A percentile compares a stretch with the other conserved stretches of the same genome.
These are phyloP conservation scores for Asparagopsis taxiformis DNA, from an alignment of 31 red algal genomes.

Conservation along the genomic window DNA sequence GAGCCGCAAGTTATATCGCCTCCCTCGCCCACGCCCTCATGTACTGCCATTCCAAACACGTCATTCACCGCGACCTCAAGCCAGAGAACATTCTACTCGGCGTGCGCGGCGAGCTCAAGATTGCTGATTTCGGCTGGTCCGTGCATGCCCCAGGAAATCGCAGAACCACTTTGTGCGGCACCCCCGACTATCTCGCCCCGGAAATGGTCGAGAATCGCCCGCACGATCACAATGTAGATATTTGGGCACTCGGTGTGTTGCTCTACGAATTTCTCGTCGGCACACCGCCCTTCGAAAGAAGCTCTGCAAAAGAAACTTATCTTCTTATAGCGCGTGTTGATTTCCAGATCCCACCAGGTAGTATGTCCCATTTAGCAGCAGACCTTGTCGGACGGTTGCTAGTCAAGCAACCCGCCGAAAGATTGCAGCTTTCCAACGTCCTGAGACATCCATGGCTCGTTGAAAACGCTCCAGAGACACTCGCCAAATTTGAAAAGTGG, in stretches of 20 bases:
- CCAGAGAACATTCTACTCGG: slow-evolving; percentile 96
- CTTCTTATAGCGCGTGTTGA: slow-evolving; percentile 73
- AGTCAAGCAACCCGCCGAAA: no score
- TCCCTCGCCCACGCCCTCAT: slow-evolving; percentile 82
- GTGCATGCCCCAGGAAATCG: slow-evolving; percentile 76
- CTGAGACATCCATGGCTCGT: no score
- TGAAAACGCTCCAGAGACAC: no score
- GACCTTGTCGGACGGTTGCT: no score
- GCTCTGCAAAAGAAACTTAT: slow-evolving; percentile 67
- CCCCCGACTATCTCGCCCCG: slow-evolving; percentile 96
- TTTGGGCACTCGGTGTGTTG: slow-evolving; percentile 92
- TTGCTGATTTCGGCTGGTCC: slow-evolving; percentile 98
- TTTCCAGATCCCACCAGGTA: slow-evolving; percentile 79
- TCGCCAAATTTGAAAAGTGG: no score
- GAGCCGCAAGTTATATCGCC: slow-evolving; percentile 78
- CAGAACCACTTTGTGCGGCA: slow-evolving; percentile 89
- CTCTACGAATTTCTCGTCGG: slow-evolving; percentile 94
- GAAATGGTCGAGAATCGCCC: slow-evolving; percentile 84
- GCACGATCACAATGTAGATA: slow-evolving; percentile 86
- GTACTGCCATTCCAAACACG: slow-evolving; percentile 90
- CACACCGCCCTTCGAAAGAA: slow-evolving; percentile 84
- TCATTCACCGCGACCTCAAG: slow-evolving; percentile 98
- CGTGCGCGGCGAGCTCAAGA: slow-evolving; percentile 86
- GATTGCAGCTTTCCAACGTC: no score
- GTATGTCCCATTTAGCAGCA: no score